A percentile compares a stretch with the other conserved stretches of the same genome.
These are phyloP conservation scores for Gamsiella multidivaricata DNA, from an alignment of 192 early-diverging fungal species.

Conservation along the genomic window DNA sequence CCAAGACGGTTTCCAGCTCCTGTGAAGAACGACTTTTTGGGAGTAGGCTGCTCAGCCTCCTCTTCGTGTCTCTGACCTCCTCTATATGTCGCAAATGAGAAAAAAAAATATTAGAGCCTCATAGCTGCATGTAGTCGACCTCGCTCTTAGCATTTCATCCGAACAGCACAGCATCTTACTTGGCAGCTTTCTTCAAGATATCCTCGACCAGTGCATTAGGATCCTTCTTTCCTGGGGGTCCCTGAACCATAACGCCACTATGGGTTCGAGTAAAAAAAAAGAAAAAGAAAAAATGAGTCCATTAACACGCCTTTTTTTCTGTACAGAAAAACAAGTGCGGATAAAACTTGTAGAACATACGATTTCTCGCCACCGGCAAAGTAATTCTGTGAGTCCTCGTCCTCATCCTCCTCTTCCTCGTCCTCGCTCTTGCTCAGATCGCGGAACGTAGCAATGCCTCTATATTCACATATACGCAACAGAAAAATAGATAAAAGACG, in stretches of 20 bases:
- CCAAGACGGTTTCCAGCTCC: conserved; percentile 62
- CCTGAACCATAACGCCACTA: conserved; percentile 63
- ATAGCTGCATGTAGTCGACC: not conserved
- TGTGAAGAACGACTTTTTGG: conserved; percentile 35
- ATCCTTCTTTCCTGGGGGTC: conserved; percentile 57
- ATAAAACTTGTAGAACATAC: conserved; percentile 65
- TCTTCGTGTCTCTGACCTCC: conserved; percentile 39
- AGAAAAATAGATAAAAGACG: not conserved
- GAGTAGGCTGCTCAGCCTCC: conserved; percentile 25
- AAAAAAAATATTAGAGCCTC: not conserved
- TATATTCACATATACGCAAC: too few species aligned
- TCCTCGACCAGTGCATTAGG: conserved; percentile 74
- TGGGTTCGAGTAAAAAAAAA: not conserved
- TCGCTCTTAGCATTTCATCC: not conserved
- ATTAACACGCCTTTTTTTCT: not conserved
- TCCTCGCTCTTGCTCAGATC: conserved; percentile 52
- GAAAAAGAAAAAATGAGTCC: not conserved
- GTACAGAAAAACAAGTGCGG: not conserved
- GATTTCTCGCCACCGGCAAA: conserved; percentile 97
- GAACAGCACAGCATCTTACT: conserved; percentile 51
- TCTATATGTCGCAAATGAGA: conserved; percentile 2
- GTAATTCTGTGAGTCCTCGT: conserved; percentile 75
- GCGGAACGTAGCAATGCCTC: conserved; percentile 60
- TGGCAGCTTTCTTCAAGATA: conserved; percentile 81
- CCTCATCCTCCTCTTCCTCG: conserved; percentile 51